phyloP scores from a whole-genome alignment of 108 stramenopile species.

The Nannochloropsis salina region DNA sequence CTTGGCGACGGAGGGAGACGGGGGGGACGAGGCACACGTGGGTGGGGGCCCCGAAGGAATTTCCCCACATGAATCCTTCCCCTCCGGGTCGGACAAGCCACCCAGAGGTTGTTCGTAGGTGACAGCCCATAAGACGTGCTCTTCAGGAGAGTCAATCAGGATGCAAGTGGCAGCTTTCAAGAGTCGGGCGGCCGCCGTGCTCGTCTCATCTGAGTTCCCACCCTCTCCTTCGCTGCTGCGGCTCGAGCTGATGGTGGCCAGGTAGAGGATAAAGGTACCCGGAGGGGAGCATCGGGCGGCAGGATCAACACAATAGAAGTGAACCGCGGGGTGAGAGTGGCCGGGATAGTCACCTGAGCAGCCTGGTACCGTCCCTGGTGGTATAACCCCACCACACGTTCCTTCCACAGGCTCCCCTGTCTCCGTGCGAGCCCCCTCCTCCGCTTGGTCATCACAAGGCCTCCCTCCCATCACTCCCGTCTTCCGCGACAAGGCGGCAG shows the following conservation, averaged over 20 bases:
- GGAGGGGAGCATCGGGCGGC: neutral
- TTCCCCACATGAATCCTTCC: neutral
- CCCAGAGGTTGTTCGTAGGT: neutral
- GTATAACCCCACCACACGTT: neutral
- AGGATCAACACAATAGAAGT: constrained; percentile 12
- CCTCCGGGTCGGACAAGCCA: neutral
- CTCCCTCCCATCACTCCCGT: neutral
- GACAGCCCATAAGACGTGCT: neutral
- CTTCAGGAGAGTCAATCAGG: neutral
- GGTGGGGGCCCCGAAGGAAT: neutral
- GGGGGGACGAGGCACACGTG: neutral
- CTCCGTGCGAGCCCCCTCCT: too few relatives aligned
- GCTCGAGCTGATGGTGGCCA: neutral
- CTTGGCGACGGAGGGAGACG: neutral
- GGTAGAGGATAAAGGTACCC: neutral
- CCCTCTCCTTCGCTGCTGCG: neutral
- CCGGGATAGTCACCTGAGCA: neutral
- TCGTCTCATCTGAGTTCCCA: neutral
- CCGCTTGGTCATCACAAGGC: too few relatives aligned
- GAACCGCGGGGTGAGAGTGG: neutral
- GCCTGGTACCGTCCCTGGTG: neutral
- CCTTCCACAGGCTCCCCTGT: neutral
- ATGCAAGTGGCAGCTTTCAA: neutral
- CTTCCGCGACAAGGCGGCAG: neutral
- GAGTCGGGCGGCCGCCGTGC: neutral